Evolutionary conservation across 805 yeast genomes (phyloP), one percentile per base, ranked within the genome.

Genomic region (Metschnikowia shivogae): DNA sequence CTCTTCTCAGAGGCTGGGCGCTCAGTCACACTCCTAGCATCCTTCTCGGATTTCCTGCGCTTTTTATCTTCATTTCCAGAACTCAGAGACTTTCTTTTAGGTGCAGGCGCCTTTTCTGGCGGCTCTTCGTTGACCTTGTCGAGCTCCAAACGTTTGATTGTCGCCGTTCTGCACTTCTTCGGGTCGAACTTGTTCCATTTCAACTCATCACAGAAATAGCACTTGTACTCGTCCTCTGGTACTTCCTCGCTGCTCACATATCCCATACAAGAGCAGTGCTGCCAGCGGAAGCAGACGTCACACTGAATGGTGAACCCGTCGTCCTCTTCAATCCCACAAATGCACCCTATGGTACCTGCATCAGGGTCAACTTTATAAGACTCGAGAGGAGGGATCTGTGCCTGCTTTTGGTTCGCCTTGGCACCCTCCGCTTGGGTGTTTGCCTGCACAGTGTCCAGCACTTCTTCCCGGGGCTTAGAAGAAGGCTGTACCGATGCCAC

Each of bases 271-370:
- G 79, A 73, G 24, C 93, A 89, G 67, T 90, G 98, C 61, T 90
- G 97, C 97, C 97, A 90, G 50, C 96, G 79, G 63, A 78, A 83
- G 63, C 98, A 90, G 29, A 80, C 75, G 61, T 89, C 97, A 68
- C 99, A 93, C 66, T 93, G 98, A 50, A 93, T 86, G 20, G 95
- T 90, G 58, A 88, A 84, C 0, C 97, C 97, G 55, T 92, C 93
- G 65, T 89, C 97, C 48, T 88, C 95, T 46, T 81, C 86, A 54
- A 74, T 82, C 1, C 82, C 89, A 72, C 98, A 92, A 7, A 90
- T 80, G 66, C 98, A 92, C 1, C 96, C 88, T 44, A 92, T 90
- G 0, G 81, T 65, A 0, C 96, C 97, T 2, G 92, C 74, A 60
- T 90, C 95, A 4, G 88, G 86, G 52, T 80, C 88, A 1, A 84